Base-by-base conservation (phyloP, 345 rosid genomes). In the Jatropha curcas region DNA sequence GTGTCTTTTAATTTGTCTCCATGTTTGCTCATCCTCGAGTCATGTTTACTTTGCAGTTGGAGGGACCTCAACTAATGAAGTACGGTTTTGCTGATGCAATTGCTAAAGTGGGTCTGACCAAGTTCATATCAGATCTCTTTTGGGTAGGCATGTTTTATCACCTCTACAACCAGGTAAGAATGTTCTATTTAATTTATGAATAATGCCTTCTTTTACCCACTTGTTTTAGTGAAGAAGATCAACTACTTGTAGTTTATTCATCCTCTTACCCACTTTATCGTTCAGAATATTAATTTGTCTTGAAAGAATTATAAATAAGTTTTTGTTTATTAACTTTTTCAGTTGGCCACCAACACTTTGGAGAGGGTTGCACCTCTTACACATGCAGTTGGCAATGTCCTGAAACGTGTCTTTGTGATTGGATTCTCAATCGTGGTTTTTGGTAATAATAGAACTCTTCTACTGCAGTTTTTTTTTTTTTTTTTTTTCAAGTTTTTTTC, bases 141-240 rank as follows among this genome's bases (percentile, higher is more conserved):
- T 94, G 98, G 99, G 97, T 94, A 41, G 99, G 99, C 72, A 89
- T 94, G 98, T 94, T 94, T 77, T 92, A 92, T 85, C 98, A 94
- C 78, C 97, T 94, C 71, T 94, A 92, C 85, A 94, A 92, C 77
- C 99, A 94, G 99, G 99, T 89, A 70, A 48, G 12, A 57, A 43
- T 45, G 2, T 60, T 35, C 41, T 48, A 37, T 16, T 33, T 13
- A 17, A 33, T 60, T 48, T 7, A 60, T 33, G 31, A 13, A 56
- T 17, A 12, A 16, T 33, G 20, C 57, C 19, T 27, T 33, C 51
- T 61, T 9, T 53, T 12, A 51, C 39, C 43, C 5, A 33, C 60
- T n/a, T 19, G 31, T 60, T 33, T 60, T 4, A 0, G 30, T 33
- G 51, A 46, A 22, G 30, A 14, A 37, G 11, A 60, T 61, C 2